Conservation (phyloP, 2,329 filamentous ascomycete genomes). For the Fusarium phyllophilum region DNA sequence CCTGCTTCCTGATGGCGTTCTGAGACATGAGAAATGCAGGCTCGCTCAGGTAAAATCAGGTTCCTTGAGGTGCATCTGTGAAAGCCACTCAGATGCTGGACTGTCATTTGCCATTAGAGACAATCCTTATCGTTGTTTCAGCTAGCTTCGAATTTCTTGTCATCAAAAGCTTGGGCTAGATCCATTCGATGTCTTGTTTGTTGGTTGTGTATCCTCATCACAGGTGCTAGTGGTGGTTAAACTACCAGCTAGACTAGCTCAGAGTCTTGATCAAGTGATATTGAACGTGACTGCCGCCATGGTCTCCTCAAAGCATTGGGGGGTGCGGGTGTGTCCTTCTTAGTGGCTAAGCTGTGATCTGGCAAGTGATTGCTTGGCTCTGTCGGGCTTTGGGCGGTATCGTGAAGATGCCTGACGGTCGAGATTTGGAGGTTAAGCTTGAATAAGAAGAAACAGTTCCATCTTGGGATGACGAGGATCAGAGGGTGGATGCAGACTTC, state of each 20-base stretch:
- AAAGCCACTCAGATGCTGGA: conserved; percentile 16
- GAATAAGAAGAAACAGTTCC: conserved; percentile 11
- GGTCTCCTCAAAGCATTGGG: neutral
- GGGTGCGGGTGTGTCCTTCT: conserved; percentile 8
- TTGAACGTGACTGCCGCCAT: conserved; percentile 20
- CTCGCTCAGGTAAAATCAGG: neutral
- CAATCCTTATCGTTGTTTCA: conserved; percentile 28
- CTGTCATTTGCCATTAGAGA: conserved; percentile 10
- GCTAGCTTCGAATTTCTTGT: conserved; percentile 11
- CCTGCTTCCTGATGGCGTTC: conserved; percentile 25
- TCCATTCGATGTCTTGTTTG: conserved; percentile 31
- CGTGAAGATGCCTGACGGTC: conserved; percentile 25
- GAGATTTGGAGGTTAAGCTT: conserved; percentile 19
- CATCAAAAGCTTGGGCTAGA: conserved; percentile 10
- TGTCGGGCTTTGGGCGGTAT: conserved; percentile 16
- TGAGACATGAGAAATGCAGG: conserved; percentile 30
- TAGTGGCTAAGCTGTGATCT: conserved; percentile 5
- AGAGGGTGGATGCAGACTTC: conserved; percentile 27
- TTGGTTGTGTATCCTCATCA: conserved; percentile 25
- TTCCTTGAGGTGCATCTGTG: conserved; percentile 9
- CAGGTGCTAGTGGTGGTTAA: conserved; percentile 23
- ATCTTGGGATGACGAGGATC: conserved; percentile 1
- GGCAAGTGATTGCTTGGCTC: neutral
- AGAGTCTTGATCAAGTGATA: conserved; percentile 22
- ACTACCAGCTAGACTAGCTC: conserved; percentile 35